Base-by-base conservation (phyloP, 1,139 yeast species). In the Debaryomycetaceae sp. region DNA sequence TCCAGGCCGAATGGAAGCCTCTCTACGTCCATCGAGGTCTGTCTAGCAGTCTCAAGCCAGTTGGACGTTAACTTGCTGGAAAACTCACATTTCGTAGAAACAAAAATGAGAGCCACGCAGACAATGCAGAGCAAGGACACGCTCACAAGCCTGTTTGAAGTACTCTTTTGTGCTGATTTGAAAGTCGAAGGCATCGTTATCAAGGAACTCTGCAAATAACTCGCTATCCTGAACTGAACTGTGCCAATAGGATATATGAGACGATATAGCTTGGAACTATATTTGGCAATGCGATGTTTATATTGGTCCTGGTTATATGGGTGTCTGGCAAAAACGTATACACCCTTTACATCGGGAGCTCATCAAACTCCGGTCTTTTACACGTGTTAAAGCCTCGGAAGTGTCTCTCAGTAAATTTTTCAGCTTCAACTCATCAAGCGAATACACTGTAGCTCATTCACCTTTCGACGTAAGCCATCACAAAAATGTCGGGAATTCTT, bases 401-500 rank as follows among this genome's bases (percentile, higher is more conserved):
- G 26, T 22, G 2, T 3, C 26, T 8, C 4, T 8, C 7, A 22
- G 26, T 22, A 22, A 22, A 22, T 22, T 22, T 22, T 22, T 22
- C 26, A 22, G 11, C 26, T 22, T 22, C 26, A 22, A 22, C 26
- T 22, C 26, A 22, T 22, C 26, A 22, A 22, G 11, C n/a, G 26
- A 11, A 22, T 3, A 22, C 11, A 22, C 11, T 8, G 11, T 8
- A 22, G 26, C 11, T 22, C 26, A 22, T 22, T 22, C 26, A 22
- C 11, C 26, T 8, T 8, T 22, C 11, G 7, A 22, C 26, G 7
- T 22, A 8, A 22, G 26, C 9, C 13, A 15, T 30, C 31, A 14
- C 14, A 24, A 45, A 41, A 40, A 86, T 86, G 95, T 83, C 94
- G 43, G 74, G 86, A 49, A 84, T 94, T 35, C 77, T 94, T 48